A percentile compares a stretch with the other conserved stretches of the same genome.
Conservation (phyloP, 2,329 filamentous ascomycete genomes). For the Cladosporium phlei region DNA sequence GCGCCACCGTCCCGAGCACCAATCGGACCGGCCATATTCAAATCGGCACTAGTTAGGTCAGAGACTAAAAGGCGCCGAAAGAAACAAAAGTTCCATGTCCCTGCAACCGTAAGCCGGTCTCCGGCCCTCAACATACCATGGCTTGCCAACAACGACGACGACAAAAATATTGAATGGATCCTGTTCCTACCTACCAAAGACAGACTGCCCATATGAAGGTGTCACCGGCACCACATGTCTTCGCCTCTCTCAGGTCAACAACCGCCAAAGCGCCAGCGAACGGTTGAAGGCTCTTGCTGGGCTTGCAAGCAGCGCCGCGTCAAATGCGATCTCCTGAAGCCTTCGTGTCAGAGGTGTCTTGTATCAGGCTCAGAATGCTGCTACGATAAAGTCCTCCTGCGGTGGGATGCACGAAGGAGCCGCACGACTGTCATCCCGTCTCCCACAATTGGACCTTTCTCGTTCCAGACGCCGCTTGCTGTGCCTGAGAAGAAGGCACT, state of each 20-base stretch:
- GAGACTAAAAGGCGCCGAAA: too few relatives aligned
- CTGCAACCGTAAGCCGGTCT: too few relatives aligned
- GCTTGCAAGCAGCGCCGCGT: conserved; percentile 43
- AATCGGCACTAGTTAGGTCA: too few relatives aligned
- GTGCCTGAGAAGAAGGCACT: conserved; percentile 11
- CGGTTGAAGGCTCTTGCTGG: conserved; percentile 35
- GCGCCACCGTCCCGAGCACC: too few relatives aligned
- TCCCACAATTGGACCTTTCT: conserved; percentile 7
- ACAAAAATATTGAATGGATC: too few relatives aligned
- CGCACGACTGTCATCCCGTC: neutral
- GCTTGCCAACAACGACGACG: neutral
- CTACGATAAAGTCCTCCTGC: conserved; percentile 10
- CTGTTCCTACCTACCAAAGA: neutral
- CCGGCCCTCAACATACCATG: too few relatives aligned
- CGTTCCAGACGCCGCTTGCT: conserved; percentile 11
- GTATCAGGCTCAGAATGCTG: conserved; percentile 6
- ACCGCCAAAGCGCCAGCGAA: conserved; percentile 11
- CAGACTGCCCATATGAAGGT: conserved; percentile 6
- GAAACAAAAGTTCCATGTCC: too few relatives aligned
- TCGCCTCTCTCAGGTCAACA: conserved; percentile 10
- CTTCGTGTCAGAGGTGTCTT: conserved; percentile 20
- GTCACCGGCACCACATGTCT: conserved; percentile 6
- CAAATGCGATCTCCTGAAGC: conserved; percentile 42
- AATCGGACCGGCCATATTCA: too few relatives aligned
- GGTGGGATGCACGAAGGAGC: conserved; percentile 9